Conservation (phyloP, 805 yeast species). For the Wickerhamiella lipophila region DNA sequence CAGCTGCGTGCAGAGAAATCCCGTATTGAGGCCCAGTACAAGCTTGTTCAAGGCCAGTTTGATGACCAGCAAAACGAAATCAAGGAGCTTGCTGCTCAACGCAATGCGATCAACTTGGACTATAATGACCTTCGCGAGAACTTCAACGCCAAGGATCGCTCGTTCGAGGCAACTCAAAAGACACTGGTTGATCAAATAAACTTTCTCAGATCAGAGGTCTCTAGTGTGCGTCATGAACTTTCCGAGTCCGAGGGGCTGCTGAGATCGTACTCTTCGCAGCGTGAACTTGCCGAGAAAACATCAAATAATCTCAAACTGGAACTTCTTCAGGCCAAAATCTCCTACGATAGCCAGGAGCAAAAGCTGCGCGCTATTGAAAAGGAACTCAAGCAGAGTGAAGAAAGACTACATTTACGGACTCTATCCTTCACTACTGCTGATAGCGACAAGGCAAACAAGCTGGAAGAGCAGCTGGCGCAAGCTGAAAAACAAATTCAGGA, state of each 20-base stretch:
- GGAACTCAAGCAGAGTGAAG: not conserved
- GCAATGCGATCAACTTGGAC: not conserved
- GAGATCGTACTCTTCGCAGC: constrained; percentile 38
- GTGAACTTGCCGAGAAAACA: constrained; percentile 44
- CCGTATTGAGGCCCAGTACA: not conserved
- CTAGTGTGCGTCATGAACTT: constrained; percentile 35
- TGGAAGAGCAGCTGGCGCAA: constrained; percentile 32
- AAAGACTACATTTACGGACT: constrained; percentile 3
- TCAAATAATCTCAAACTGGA: constrained; percentile 50
- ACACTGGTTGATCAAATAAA: constrained; percentile 40
- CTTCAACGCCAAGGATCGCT: constrained; percentile 28
- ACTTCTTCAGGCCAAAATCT: constrained; percentile 22
- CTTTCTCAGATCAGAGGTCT: constrained; percentile 37
- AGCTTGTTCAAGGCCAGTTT: not conserved
- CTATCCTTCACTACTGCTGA: constrained; percentile 7
- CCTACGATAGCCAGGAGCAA: constrained; percentile 4
- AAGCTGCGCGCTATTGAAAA: not conserved
- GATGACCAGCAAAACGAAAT: not conserved
- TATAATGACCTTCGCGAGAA: not conserved
- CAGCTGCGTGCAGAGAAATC: not conserved
- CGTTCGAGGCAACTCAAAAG: constrained; percentile 40
- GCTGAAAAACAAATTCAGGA: constrained; percentile 34
- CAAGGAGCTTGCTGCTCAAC: not conserved
- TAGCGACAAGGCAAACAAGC: constrained; percentile 25
- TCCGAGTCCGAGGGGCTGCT: constrained; percentile 41